Percentiles rank a stretch among this genome's conserved stretches.
Conservation (phyloP, 768 basidiomycete species). For the Lactifluus echinatus region DNA sequence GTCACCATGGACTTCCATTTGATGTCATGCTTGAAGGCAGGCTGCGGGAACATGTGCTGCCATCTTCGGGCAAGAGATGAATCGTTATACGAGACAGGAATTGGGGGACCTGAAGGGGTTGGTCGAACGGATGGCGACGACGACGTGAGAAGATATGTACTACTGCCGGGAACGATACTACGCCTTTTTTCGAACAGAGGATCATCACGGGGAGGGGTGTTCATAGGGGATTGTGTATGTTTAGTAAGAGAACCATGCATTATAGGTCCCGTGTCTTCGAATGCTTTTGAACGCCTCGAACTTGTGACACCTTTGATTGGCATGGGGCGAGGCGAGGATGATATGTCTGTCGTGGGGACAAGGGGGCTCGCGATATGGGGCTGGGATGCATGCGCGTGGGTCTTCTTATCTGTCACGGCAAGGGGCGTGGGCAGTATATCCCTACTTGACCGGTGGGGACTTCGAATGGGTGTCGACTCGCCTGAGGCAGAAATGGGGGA, state of each 20-base stretch:
- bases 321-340: conserved; percentile 36
- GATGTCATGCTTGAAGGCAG: conserved; percentile 71
- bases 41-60: conserved; percentile 77
- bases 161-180: conserved; percentile 35
- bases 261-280: conserved; percentile 45
- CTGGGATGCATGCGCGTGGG: neutral
- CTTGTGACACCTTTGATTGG: conserved; percentile 27
- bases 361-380: neutral
- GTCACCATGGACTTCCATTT: conserved; percentile 88
- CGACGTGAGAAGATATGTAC: conserved; percentile 29
- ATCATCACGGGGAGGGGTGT: conserved; percentile 67
- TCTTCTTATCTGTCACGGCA: neutral
- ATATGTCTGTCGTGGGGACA: conserved; percentile 1
- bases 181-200: conserved; percentile 43
- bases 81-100: conserved; percentile 50
- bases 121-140: conserved; percentile 41
- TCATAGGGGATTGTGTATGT: conserved; percentile 51
- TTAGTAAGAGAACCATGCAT: conserved; percentile 37
- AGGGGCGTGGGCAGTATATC: neutral
- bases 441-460: conserved; percentile 24
- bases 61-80: conserved; percentile 77
- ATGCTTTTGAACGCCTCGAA: conserved; percentile 37
- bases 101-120: conserved; percentile 62
- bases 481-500: conserved; percentile 46
- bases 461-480: conserved; percentile 25